phyloP scores from a whole-genome alignment of 768 basidiomycete species.

The Paxillus rubicundulus region DNA sequence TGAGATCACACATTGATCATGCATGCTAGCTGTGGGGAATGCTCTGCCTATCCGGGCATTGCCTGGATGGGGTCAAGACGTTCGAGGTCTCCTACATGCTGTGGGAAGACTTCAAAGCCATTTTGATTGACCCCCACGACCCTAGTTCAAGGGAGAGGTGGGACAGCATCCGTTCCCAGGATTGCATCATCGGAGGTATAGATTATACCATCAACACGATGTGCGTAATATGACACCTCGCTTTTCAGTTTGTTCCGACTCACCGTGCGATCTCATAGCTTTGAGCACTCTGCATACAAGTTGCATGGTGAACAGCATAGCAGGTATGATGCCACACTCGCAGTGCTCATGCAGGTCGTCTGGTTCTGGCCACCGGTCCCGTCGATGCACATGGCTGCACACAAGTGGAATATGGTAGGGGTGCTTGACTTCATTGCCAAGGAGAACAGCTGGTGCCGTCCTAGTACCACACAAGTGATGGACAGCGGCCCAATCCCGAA shows the following conservation, averaged over 20 bases:
- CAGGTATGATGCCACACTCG: not conserved
- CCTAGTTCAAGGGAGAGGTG: not conserved
- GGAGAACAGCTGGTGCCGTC: not conserved
- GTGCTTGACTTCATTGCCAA: not conserved
- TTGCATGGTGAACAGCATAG: not conserved
- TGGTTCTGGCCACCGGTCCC: constrained; percentile 4
- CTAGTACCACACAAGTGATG: not conserved
- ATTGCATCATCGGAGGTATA: not conserved
- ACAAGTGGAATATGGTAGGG: not conserved
- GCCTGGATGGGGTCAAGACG: not conserved
- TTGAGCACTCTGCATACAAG: not conserved
- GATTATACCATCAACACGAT: not conserved
- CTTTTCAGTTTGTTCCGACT: not conserved
- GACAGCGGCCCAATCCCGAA: not conserved
- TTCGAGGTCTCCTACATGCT: not conserved
- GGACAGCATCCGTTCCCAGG: not conserved
- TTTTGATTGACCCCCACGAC: not conserved
- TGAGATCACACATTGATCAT: not conserved
- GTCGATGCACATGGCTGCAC: not conserved
- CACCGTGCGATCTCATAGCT: not conserved
- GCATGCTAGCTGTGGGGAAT: not conserved
- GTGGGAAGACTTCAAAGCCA: not conserved
- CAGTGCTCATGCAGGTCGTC: not conserved
- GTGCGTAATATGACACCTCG: not conserved
- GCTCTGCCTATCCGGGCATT: not conserved